Evolutionary conservation across 1,284 basidiomycete genomes (phyloP).

Genomic region (Schizophyllum amplum): DNA sequence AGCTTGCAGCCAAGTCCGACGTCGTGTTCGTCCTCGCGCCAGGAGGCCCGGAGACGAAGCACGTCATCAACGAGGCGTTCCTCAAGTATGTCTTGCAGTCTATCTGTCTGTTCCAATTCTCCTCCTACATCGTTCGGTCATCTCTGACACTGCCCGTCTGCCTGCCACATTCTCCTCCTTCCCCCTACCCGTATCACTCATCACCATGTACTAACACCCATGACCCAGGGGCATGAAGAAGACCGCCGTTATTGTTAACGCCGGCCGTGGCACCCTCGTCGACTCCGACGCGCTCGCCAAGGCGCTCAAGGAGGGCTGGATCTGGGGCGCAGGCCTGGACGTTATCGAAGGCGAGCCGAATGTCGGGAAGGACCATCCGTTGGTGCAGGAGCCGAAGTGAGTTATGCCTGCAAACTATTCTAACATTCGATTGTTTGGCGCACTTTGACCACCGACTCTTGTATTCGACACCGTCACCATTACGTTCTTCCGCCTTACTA

Average conservation of each 20-base stretch:
- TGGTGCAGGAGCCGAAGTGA: slow-evolving; percentile 71
- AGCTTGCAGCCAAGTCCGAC: slow-evolving; percentile 71
- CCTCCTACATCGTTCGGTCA: too few relatives aligned
- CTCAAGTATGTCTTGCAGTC: slow-evolving; percentile 25
- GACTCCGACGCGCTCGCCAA: slow-evolving; percentile 83
- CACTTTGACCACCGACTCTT: too few relatives aligned
- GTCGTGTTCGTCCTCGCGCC: slow-evolving; percentile 81
- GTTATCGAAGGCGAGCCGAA: slow-evolving; percentile 89
- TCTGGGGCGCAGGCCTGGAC: slow-evolving; percentile 91
- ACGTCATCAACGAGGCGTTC: slow-evolving; percentile 68
- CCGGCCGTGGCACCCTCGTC: slow-evolving; percentile 60
- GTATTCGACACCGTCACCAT: neutral
- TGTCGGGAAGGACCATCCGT: slow-evolving; percentile 54
- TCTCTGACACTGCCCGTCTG: too few relatives aligned
- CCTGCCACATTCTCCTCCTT: too few relatives aligned
- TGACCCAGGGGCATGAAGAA: slow-evolving; percentile 71
- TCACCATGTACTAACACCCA: neutral
- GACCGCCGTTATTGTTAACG: slow-evolving; percentile 74
- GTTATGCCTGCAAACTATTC: slow-evolving; percentile 18
- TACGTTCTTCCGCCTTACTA: neutral
- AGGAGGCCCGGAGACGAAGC: slow-evolving; percentile 64
- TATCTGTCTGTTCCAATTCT: too few relatives aligned
- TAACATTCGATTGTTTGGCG: too few relatives aligned
- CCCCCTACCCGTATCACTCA: too few relatives aligned
- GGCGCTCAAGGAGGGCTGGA: slow-evolving; percentile 68